Evolutionary conservation across 176 grass and related monocot genomes (phyloP), one percentile per base, ranked within the genome.

Genomic region (Oropetium thomaeum): DNA sequence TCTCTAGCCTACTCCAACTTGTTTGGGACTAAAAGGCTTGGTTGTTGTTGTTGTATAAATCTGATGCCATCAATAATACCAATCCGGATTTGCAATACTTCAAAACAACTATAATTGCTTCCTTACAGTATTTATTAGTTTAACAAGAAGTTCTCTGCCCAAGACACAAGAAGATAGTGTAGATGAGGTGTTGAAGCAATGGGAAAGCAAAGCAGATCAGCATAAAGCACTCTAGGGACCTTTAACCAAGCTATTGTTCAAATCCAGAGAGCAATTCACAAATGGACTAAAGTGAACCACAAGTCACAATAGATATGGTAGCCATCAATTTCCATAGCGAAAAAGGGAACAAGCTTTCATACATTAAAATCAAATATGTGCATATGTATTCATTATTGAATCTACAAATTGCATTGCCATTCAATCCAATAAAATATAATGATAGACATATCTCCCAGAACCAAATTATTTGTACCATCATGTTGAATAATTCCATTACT

Each of bases 331-430:
- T 73, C 23, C 30, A 55, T 41, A 58, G 2, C 37, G 27, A 29
- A 30, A 40, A 59, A 43, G 23, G 53, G 37, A 74, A 59, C 22
- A 59, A 3, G 22, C 9, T 25, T 16, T 58, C 20, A 4, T 38
- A 67, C 29, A 78, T 44, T 57, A 3, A 75, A 69, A 51, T 58
- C 11, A 75, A 31, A 65, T 8, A 73, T 55, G 31, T 71, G 78
- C 41, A 72, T 78, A 44, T 44, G 22, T 47, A 70, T 42, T 31
- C 26, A 64, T 44, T 64, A 72, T 39, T 69, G 7, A 78, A 70
- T 68, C 66, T 51, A 10, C 23, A 48, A 7, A 51, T 45, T 6
- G 11, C 29, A 45, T 11, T 52, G 5, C 41, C 41, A 62, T 81
- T 44, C 49, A 65, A 45, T 15, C n/a, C 51, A 74, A 42, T n/a